Percentiles rank a stretch among this genome's conserved stretches.
phyloP scores from a whole-genome alignment of 1,284 basidiomycete species.

The Testicularia cyperi region DNA sequence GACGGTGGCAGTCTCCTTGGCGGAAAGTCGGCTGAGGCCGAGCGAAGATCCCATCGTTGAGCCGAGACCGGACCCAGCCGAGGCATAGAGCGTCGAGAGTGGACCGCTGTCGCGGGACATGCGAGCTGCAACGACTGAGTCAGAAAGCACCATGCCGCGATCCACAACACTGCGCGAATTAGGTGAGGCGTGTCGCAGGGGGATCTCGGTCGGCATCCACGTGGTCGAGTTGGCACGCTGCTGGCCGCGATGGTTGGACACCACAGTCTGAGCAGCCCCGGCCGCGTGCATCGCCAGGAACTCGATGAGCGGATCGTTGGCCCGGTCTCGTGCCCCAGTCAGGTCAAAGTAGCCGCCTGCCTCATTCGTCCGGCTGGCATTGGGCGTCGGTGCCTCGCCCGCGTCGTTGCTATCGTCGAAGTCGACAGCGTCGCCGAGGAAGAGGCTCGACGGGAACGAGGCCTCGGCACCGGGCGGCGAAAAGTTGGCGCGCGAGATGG shows the following conservation, averaged over 20 bases:
- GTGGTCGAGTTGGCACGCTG: slow-evolving; percentile 20
- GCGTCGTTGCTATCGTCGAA: slow-evolving; percentile 12
- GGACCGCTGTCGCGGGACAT: slow-evolving; percentile 30
- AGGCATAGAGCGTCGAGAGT: slow-evolving; percentile 23
- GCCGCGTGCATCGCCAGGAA: slow-evolving; percentile 43
- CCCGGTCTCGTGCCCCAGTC: background rate
- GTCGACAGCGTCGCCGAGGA: slow-evolving; percentile 24
- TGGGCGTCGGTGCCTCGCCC: slow-evolving; percentile 31
- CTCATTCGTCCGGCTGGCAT: slow-evolving; percentile 23
- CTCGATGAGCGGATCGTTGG: slow-evolving; percentile 32
- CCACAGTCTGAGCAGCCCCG: slow-evolving; percentile 17
- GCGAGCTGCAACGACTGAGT: slow-evolving; percentile 48
- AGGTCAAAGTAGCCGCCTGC: slow-evolving; percentile 26
- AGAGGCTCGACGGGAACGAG: slow-evolving; percentile 47
- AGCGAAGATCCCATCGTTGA: slow-evolving; percentile 48
- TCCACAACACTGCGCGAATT: slow-evolving; percentile 49
- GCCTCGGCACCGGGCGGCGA: slow-evolving; percentile 32
- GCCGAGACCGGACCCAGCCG: slow-evolving; percentile 33
- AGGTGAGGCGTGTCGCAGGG: slow-evolving; percentile 47
- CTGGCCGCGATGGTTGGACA: slow-evolving; percentile 12
- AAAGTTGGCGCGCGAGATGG: slow-evolving; percentile 34
- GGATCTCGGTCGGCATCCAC: slow-evolving; percentile 45
- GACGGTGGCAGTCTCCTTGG: slow-evolving; percentile 42
- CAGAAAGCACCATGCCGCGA: slow-evolving; percentile 55
- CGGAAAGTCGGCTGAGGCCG: slow-evolving; percentile 35